Evolutionary conservation across 2,329 filamentous ascomycete species (phyloP), one percentile per base, ranked within the genome.

Genomic region (Atkinsonella texensis): DNA sequence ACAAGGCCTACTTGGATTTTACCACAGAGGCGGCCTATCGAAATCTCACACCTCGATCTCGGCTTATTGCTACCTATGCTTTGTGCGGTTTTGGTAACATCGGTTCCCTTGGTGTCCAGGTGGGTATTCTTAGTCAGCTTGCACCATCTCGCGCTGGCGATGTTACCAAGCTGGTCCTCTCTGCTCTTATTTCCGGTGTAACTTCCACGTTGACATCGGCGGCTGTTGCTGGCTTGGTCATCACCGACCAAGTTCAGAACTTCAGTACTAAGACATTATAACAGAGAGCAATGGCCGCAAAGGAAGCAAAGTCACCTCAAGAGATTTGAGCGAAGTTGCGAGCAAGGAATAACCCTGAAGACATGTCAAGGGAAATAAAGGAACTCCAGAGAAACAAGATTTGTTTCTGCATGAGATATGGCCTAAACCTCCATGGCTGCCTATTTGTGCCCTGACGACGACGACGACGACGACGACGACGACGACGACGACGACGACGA

Each of bases 61-160:
- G 76, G 45, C 77, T 95, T 57, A 94, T 95, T 62, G 87, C 85
- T 45, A 94, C 87, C 48, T 95, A 95, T 63, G 86, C 87, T 18
- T 78, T 90, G 57, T 94, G 88, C 68, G 81, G 81, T 28, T 89
- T 89, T 65, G 89, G 87, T 56, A 95, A 95, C 72, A 85, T 95
- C 59, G 85, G 86, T 50, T 91, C 87, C 32, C 77, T 95, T 46
- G 89, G 89, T 64, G 91, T 89, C 52, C 89, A 95, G 69, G 93
- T 95, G 55, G 89, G 89, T 72, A 87, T 94, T 53, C 76, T 95
- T 49, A 80, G 84, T 4, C 88, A 94, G 70, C 80, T 95, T 54
- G 84, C 87, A 0, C 88, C 89, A 0, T 74, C 75, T 4, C 80
- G 88, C 44, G 77, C 80, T 39, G 86, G 84, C 53, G 86, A 93